Evolutionary conservation across 2,329 filamentous ascomycete species (phyloP), one percentile per base, ranked within the genome.

Genomic region (Dryadomyces quercus-mongolicae): DNA sequence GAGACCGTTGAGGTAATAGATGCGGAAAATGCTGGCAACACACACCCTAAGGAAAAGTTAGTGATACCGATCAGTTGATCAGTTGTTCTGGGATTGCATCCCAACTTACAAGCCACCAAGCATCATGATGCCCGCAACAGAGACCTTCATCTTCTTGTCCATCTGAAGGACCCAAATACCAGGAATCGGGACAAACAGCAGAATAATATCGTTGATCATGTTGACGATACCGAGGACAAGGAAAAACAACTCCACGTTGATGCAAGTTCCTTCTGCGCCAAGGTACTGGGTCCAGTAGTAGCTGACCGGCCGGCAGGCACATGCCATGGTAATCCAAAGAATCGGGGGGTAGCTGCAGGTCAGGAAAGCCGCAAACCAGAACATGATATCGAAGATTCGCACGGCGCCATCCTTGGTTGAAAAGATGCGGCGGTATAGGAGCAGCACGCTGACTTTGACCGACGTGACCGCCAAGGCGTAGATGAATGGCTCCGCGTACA

Each of bases 181-280:
- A 13, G 52, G 45, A n/a, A 53, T 49, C 13, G 52, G 52, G 2
- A 53, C 45, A 15, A 40, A 21, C 3, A 53, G 45, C 15, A 53
- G 20, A 36, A 53, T 43, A 40, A 53, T 40, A 46, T 53, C 52
- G 52, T 49, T 49, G 52, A 53, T 1, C 52, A 54, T 49, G 46
- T 54, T 54, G 22, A 54, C 46, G n/a, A 54, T 49, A 13, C 52
- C 52, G 38, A 54, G 46, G 9, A 38, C 52, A 9, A 54, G 52
- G 20, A 54, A 54, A 13, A 54, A 54, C 0, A 36, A 21, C 52
- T 54, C 46, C 3, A 54, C 52, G 25, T 54, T 45, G 38, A 54
- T 49, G 52, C 52, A 54, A 5, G 16, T 20, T 12, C 52, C 46
- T 15, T 44, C 5, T 21, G 38, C 46, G 22, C 52, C 52, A 10